Percentiles rank a stretch among this genome's conserved stretches.
Conservation (phyloP, 495 filamentous ascomycete genomes). For the Polyplosphaeria fusca region DNA sequence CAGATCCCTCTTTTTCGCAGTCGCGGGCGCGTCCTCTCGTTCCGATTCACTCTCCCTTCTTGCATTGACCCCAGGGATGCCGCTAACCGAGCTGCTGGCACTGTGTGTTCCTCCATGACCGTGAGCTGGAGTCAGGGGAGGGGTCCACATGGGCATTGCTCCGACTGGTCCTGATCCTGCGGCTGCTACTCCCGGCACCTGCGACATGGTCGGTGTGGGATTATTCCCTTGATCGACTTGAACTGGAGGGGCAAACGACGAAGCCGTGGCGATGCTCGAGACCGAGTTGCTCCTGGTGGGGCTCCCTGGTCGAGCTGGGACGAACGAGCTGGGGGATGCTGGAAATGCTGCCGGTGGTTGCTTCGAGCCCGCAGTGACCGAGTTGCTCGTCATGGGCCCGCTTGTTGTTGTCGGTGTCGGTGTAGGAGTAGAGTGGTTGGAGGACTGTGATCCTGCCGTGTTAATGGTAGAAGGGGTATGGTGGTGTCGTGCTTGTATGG, state of each 20-base stretch:
- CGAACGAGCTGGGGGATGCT: constrained; percentile 53
- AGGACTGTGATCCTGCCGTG: constrained; percentile 29
- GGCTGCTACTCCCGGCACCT: constrained; percentile 39
- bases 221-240: constrained; percentile 35
- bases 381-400: constrained; percentile 27
- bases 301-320: constrained; percentile 50
- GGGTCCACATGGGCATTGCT: constrained; percentile 41
- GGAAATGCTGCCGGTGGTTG: constrained; percentile 42
- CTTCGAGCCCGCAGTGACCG: constrained; percentile 26
- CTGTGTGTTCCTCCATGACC: constrained; percentile 34
- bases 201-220: constrained; percentile 38
- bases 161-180: constrained; percentile 36
- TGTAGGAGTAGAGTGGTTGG: constrained; percentile 35
- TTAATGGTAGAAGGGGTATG: constrained; percentile 32
- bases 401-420: constrained; percentile 31
- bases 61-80: constrained; percentile 8
- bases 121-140: constrained; percentile 40
- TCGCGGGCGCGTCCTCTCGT: constrained; percentile 13
- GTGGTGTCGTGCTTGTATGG: constrained; percentile 42
- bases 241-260: constrained; percentile 38
- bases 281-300: constrained; percentile 79
- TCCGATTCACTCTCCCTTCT: constrained; percentile 26
- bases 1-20: constrained; percentile 28
- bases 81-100: constrained; percentile 38
- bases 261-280: constrained; percentile 71